phyloP scores from a whole-genome alignment of 2,329 filamentous ascomycete species.

The Claviceps arundinis region DNA sequence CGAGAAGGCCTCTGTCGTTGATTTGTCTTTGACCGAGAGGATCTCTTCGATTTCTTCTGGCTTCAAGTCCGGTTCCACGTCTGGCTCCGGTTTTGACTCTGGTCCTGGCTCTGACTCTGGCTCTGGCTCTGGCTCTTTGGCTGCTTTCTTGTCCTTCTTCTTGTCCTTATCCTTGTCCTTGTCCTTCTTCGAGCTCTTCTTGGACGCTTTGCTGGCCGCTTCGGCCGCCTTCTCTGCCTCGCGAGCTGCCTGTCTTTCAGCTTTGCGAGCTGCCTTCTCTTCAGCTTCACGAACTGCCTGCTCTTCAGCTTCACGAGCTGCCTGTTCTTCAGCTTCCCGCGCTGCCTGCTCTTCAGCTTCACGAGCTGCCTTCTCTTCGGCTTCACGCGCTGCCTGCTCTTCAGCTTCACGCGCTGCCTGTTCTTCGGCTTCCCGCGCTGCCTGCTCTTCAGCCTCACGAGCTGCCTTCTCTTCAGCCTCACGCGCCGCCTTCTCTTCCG shows the following conservation, averaged over 20 bases:
- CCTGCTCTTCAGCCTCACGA: constrained; percentile 23
- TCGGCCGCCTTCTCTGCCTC: constrained; percentile 13
- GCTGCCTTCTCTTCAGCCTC: constrained; percentile 25
- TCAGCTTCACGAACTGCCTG: constrained; percentile 8
- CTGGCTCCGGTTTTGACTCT: constrained; percentile 7
- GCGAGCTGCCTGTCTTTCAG: constrained; percentile 20
- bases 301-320: constrained; percentile 23
- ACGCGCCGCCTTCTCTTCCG: constrained; percentile 18
- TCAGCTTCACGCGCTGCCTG: background rate
- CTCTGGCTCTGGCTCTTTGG: constrained; percentile 9
- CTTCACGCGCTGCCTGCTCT: background rate
- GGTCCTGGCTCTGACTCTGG: constrained; percentile 7
- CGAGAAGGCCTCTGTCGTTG: constrained; percentile 33
- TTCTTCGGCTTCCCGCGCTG: background rate
- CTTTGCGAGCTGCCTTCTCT: constrained; percentile 13
- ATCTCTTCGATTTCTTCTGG: constrained; percentile 31
- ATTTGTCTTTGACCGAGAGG: constrained; percentile 19
- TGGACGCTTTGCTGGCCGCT: constrained; percentile 24
- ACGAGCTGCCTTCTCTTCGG: constrained; percentile 7
- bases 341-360: constrained; percentile 18
- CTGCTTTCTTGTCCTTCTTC: constrained; percentile 10
- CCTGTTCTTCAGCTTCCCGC: constrained; percentile 28
- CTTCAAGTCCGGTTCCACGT: constrained; percentile 21
- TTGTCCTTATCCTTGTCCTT: constrained; percentile 14
- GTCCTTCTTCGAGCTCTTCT: constrained; percentile 23